Base-by-base conservation (phyloP, 208 protist species). In the Trypanosomatidae sp. region DNA sequence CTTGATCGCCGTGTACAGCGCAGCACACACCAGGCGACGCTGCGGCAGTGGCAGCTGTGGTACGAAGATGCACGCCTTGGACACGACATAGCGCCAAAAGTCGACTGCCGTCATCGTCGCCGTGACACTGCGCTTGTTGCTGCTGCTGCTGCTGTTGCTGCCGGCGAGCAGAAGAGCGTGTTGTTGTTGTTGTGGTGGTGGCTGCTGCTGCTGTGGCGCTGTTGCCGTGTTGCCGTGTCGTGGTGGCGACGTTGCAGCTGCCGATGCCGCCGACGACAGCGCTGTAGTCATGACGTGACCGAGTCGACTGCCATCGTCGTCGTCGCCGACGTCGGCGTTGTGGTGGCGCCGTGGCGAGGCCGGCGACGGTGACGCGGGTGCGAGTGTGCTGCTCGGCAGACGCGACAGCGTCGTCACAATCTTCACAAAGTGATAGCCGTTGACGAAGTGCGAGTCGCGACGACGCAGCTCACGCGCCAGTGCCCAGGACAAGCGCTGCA, bases 21-120 rank as follows among this genome's bases (percentile, higher is more conserved):
- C 43, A 15, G 38, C 44, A 43, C 73, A 82, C 6, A 75, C 65
- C 1, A 58, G 30, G 6, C 71, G 61, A 0, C 79, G 66, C 42
- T 81, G 60, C 24, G 30, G 28, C 6, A 61, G 53, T 0, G 74
- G 43, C 16, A 84, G 35, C 39, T 35, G 66, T 2, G 71, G 73
- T 25, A 86, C 61, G 50, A 90, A 90, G 20, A 90, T 76, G 48
- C 66, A 74, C 20, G 75, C 70, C 44, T 90, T 90, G 48, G 76
- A 42, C 6, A 90, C 56, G 6, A 90, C 56, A 40, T 75, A 90
- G 13, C 53, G 49, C 81, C 81, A 90, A 26, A 90, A 62, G 10
- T 78, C 71, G 30, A 48, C 70, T n/a, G 65, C 32, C 8, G 50
- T 65, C 27, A 66, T 38, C 33, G 43, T 40, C 37, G 54, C 52